Evolutionary conservation across 768 basidiomycete species (phyloP).

Genomic region (Tylopilus sp.): DNA sequence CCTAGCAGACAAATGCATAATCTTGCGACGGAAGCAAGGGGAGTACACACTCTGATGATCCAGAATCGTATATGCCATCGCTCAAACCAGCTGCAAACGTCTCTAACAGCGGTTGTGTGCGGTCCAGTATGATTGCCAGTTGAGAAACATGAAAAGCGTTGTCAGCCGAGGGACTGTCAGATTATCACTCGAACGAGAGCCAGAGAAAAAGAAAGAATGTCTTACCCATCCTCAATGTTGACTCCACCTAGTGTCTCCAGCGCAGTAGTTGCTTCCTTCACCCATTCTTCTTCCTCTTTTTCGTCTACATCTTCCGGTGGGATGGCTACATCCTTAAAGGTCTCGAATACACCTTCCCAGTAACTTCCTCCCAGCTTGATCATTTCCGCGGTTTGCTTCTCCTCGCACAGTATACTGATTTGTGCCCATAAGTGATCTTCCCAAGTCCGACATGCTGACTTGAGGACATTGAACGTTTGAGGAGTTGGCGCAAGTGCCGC

Average conservation of each 20-base stretch:
- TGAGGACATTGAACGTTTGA: constrained; percentile 61
- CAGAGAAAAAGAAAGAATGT: constrained; percentile 6
- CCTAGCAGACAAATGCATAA: constrained; percentile 33
- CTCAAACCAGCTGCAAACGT: constrained; percentile 59
- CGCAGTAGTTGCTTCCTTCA: constrained; percentile 55
- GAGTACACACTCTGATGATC: constrained; percentile 53
- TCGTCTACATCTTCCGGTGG: constrained; percentile 29
- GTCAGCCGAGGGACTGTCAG: constrained; percentile 52
- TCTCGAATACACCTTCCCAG: constrained; percentile 67
- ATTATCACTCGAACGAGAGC: constrained; percentile 3
- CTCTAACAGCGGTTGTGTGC: constrained; percentile 64
- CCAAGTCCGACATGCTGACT: constrained; percentile 82
- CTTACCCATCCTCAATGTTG: constrained; percentile 62
- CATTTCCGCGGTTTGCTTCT: constrained; percentile 71
- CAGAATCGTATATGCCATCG: constrained; percentile 45
- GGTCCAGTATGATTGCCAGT: constrained; percentile 69
- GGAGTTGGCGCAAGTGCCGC: constrained; percentile 78
- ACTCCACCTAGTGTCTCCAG: constrained; percentile 58
- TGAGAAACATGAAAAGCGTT: constrained; percentile 84
- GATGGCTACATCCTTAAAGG: constrained; percentile 38
- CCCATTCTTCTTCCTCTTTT: constrained; percentile 56
- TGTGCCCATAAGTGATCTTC: constrained; percentile 96
- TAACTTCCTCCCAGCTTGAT: constrained; percentile 63
- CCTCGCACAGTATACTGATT: constrained; percentile 75
- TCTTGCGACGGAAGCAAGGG: not conserved